phyloP scores from a whole-genome alignment of 73 alveolate genomes.

The Paramecium biaurelia region DNA sequence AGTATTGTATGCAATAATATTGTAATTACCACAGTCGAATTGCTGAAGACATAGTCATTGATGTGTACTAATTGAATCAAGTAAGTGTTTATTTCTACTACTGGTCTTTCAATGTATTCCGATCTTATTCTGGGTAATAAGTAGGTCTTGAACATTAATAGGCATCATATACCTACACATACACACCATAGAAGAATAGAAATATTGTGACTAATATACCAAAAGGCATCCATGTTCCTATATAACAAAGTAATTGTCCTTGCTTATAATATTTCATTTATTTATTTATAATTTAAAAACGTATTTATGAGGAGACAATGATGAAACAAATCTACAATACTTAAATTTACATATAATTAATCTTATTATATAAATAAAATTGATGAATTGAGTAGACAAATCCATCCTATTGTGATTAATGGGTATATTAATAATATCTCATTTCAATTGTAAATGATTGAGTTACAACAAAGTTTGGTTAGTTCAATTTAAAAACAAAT shows the following conservation, averaged over 20 bases:
- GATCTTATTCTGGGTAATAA: neutral
- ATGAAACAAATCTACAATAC: neutral
- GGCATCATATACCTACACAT: neutral
- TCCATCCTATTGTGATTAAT: neutral
- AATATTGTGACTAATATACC: neutral
- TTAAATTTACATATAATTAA: neutral
- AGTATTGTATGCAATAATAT: neutral
- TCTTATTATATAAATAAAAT: neutral
- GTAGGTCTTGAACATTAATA: neutral
- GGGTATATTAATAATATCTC: too few species aligned
- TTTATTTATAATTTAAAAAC: neutral
- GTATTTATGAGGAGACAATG: neutral
- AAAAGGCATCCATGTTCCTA: constrained; percentile 24
- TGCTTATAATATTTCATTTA: neutral
- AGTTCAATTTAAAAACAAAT: too few species aligned
- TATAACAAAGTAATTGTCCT: neutral
- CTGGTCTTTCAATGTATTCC: neutral
- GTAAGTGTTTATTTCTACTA: neutral
- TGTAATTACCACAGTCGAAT: neutral
- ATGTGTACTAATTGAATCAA: constrained; percentile 13
- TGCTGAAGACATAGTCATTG: constrained; percentile 23
- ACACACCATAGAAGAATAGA: constrained; percentile 26
- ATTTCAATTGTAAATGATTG: too few species aligned
- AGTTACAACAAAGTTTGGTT: too few species aligned
- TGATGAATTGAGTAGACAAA: neutral